A percentile compares a stretch with the other conserved stretches of the same genome.
These are phyloP conservation scores for Penicillium sumatraense DNA, from an alignment of 2,329 filamentous ascomycete genomes.

Conservation along the genomic window DNA sequence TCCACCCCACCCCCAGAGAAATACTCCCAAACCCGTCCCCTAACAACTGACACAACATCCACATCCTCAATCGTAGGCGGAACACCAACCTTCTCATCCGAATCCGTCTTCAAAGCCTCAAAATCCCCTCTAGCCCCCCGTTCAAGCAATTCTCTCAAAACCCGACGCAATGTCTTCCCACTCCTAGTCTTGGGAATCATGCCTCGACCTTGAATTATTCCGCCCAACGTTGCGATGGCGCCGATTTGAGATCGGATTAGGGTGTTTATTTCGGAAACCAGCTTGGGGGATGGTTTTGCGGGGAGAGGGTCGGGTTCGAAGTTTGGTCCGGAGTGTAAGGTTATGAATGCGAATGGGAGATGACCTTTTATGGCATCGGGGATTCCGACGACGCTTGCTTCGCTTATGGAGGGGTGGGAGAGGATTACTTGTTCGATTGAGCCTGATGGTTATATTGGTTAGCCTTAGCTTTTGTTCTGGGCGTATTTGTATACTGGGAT, in stretches of 20 bases:
- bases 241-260: conserved; percentile 81
- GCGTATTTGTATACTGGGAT: not conserved
- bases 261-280: conserved; percentile 50
- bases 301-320: conserved; percentile 25
- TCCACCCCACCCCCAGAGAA: conserved; percentile 54
- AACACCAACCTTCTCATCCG: conserved; percentile 71
- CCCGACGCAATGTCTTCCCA: conserved; percentile 86
- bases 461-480: not conserved
- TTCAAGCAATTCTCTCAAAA: conserved; percentile 82
- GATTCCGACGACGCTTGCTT: conserved; percentile 84
- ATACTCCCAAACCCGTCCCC: conserved; percentile 73
- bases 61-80: conserved; percentile 86
- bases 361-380: conserved; percentile 88
- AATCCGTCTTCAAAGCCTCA: conserved; percentile 72
- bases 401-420: conserved; percentile 75
- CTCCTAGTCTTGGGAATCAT: conserved; percentile 92
- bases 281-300: conserved; percentile 43
- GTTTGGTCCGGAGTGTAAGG: conserved; percentile 53
- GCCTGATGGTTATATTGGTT: no score
- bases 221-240: conserved; percentile 81
- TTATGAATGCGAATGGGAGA: conserved; percentile 90
- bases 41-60: conserved; percentile 74
- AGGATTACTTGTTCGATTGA: conserved; percentile 90
- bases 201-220: conserved; percentile 79
- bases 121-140: conserved; percentile 76